These are phyloP conservation scores for Aechmea fasciata DNA, from an alignment of 176 grass and related monocot genomes.

Conservation along the genomic window DNA sequence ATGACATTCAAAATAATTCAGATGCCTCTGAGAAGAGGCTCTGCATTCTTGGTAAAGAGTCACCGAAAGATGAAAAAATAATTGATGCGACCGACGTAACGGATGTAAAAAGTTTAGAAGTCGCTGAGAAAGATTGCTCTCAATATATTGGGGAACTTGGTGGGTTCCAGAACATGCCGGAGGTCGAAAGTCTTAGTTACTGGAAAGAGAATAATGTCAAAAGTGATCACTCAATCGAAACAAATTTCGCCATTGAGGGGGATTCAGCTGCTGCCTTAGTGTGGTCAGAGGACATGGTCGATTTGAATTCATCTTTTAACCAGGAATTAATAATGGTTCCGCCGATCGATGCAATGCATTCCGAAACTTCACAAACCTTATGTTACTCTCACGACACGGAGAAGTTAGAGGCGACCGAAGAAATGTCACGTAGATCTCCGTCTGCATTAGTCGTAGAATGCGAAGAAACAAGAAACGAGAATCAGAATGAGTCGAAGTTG, in stretches of 20 bases:
- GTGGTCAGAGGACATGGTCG: neutral
- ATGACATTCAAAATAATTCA: neutral
- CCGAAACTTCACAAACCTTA: neutral
- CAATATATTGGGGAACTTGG: neutral
- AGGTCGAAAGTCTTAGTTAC: neutral
- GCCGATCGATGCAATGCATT: neutral
- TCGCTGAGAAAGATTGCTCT: too few species aligned
- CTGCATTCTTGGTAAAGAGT: neutral
- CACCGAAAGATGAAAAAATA: conserved; percentile 1
- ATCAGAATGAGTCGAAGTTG: neutral
- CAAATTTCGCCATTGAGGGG: too few species aligned
- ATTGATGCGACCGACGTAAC: too few species aligned
- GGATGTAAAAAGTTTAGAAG: too few species aligned
- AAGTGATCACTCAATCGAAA: too few species aligned
- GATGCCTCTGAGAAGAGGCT: conserved; percentile 16
- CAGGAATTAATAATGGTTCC: neutral
- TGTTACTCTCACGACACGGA: neutral
- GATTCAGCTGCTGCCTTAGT: neutral
- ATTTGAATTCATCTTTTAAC: neutral
- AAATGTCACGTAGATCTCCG: neutral
- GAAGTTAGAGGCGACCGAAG: neutral
- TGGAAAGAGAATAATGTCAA: too few species aligned
- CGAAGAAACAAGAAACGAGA: neutral
- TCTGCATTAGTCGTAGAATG: neutral
- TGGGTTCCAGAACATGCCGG: neutral